Percentiles rank a stretch among this genome's conserved stretches.
These are phyloP conservation scores for Daldinia bambusicola DNA, from an alignment of 495 filamentous ascomycete species.

Conservation along the genomic window DNA sequence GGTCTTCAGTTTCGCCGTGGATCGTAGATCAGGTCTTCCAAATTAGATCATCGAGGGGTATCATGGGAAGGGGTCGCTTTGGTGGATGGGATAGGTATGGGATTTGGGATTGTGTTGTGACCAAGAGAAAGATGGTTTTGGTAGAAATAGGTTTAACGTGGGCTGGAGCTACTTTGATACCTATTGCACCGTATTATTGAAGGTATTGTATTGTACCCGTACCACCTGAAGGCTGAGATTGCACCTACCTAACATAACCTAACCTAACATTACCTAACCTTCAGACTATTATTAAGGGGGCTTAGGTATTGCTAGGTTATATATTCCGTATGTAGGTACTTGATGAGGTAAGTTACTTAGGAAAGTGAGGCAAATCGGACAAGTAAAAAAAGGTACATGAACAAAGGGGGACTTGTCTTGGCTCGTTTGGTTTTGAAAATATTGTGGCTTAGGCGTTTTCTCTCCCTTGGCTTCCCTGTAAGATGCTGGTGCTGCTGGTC, in stretches of 20 bases:
- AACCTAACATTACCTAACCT: background rate
- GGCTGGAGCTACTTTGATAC: constrained; percentile 35
- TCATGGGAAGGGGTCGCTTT: constrained; percentile 18
- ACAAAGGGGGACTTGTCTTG: constrained; percentile 3
- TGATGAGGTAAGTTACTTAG: background rate
- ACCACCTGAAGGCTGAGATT: no score
- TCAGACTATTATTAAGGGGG: no score
- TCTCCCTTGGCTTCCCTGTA: no score
- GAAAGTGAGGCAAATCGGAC: background rate
- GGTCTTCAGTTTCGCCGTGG: constrained; percentile 10
- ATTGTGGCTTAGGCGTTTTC: constrained; percentile 15
- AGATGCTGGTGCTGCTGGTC: background rate
- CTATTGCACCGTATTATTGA: no score
- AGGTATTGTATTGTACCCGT: background rate
- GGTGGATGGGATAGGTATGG: constrained; percentile 1
- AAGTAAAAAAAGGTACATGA: background rate
- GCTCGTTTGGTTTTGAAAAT: background rate
- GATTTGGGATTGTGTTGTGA: constrained; percentile 39
- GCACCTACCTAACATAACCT: background rate
- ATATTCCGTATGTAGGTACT: no score
- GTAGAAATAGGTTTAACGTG: constrained; percentile 44
- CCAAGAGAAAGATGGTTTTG: constrained; percentile 40
- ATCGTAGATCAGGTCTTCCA: constrained; percentile 22
- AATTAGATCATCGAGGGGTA: constrained; percentile 35
- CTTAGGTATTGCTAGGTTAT: background rate